Percentiles rank a stretch among this genome's conserved stretches.
phyloP scores from a whole-genome alignment of 192 early-diverging fungal species.

The Coemansia sp. region DNA sequence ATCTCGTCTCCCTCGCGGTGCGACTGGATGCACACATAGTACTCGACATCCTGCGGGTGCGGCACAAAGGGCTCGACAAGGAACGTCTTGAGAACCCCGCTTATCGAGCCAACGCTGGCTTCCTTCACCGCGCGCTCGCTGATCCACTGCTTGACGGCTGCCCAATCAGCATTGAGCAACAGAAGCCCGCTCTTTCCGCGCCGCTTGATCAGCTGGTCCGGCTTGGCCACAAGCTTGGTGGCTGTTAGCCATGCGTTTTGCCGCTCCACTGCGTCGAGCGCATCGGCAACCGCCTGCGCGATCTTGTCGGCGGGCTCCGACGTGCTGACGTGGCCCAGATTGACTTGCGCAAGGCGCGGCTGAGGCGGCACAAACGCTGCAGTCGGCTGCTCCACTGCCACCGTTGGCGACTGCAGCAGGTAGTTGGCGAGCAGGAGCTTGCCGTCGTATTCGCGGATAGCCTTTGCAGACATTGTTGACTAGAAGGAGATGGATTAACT shows the following conservation, averaged over 20 bases:
- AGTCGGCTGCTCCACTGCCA: conserved; percentile 54
- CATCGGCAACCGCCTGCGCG: conserved; percentile 64
- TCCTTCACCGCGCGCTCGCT: conserved; percentile 83
- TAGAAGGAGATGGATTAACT: background rate
- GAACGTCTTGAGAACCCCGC: conserved; percentile 91
- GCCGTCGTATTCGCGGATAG: conserved; percentile 97
- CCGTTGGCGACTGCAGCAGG: conserved; percentile 73
- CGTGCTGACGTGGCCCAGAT: conserved; percentile 63
- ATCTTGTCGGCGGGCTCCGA: conserved; percentile 59
- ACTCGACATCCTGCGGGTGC: conserved; percentile 90
- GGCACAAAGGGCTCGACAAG: conserved; percentile 94
- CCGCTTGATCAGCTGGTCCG: conserved; percentile 98
- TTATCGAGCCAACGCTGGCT: conserved; percentile 79
- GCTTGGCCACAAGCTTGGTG: conserved; percentile 92
- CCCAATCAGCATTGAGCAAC: conserved; percentile 90
- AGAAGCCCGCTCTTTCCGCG: conserved; percentile 95
- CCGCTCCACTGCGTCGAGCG: conserved; percentile 69
- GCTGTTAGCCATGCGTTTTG: conserved; percentile 82
- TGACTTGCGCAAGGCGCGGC: conserved; percentile 77
- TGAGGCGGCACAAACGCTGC: conserved; percentile 72
- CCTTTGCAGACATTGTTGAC: conserved; percentile 79
- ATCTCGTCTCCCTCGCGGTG: conserved; percentile 95
- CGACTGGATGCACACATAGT: conserved; percentile 97
- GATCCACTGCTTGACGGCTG: conserved; percentile 87
- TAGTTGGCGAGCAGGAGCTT: conserved; percentile 93